Conservation (phyloP, 202 grass and related monocot genomes). For the Setaria viridis region DNA sequence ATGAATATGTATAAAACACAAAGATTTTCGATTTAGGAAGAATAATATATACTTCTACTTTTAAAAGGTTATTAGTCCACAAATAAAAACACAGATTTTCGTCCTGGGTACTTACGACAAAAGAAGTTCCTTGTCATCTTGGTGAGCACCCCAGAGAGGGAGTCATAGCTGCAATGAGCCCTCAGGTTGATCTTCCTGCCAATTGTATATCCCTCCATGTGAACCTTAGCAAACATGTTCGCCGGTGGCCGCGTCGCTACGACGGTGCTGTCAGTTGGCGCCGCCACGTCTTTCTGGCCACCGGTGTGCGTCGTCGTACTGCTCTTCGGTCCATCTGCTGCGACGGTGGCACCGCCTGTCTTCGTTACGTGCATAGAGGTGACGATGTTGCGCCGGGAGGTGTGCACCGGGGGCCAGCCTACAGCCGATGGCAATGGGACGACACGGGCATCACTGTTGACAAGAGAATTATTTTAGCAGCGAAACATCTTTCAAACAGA, state of each 20-base stretch:
- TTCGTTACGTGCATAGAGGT: conserved; percentile 22
- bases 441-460: not conserved
- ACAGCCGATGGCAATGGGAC: conserved; percentile 33
- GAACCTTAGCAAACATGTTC: conserved; percentile 88
- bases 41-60: too few species aligned
- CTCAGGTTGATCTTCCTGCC: conserved; percentile 90
- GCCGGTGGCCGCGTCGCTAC: not conserved
- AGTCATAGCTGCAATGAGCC: conserved; percentile 63
- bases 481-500: not conserved
- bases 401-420: conserved; percentile 78
- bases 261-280: not conserved
- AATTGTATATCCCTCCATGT: conserved; percentile 74
- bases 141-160: conserved; percentile 60
- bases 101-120: conserved; percentile 50
- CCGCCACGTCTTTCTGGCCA: not conserved
- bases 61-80: too few species aligned
- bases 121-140: conserved; percentile 82
- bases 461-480: not conserved
- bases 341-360: not conserved
- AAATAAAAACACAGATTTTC: not conserved
- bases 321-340: not conserved
- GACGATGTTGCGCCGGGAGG: conserved; percentile 61
- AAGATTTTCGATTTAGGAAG: too few species aligned
- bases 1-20: too few species aligned
- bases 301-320: not conserved